phyloP scores from a whole-genome alignment of 2,329 filamentous ascomycete genomes.

The Lachnum nothofagi region DNA sequence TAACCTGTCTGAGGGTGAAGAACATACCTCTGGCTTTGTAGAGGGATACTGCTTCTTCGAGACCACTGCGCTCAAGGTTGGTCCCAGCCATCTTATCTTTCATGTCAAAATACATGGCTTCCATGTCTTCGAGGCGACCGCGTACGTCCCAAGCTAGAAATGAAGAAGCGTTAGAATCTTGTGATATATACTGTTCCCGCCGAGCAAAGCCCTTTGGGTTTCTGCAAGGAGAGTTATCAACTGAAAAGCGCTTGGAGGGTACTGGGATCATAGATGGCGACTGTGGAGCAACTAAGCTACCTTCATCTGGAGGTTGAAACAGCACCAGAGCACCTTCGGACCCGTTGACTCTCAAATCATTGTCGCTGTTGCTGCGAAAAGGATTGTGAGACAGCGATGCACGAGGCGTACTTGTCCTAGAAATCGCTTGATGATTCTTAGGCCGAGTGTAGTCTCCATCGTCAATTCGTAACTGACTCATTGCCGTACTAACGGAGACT shows the following conservation, averaged over 20 bases:
- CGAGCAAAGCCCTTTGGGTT: slow-evolving; percentile 36
- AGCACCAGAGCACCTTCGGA: slow-evolving; percentile 25
- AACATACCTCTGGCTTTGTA: slow-evolving; percentile 58
- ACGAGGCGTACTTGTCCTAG: slow-evolving; percentile 8
- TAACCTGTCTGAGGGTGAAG: background rate
- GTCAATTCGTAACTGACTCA: slow-evolving; percentile 32
- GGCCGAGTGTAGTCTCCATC: slow-evolving; percentile 12
- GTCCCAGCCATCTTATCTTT: slow-evolving; percentile 68
- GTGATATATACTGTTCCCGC: slow-evolving; percentile 57
- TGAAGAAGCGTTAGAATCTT: slow-evolving; percentile 64
- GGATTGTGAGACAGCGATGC: slow-evolving; percentile 17
- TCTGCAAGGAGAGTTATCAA: slow-evolving; percentile 34
- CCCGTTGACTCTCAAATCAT: slow-evolving; percentile 21
- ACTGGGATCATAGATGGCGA: slow-evolving; percentile 34
- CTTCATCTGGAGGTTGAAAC: slow-evolving; percentile 19
- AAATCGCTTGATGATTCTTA: slow-evolving; percentile 18
- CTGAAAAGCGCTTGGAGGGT: slow-evolving; percentile 26
- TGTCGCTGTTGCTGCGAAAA: slow-evolving; percentile 20
- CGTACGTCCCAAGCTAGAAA: slow-evolving; percentile 75
- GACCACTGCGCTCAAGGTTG: slow-evolving; percentile 59
- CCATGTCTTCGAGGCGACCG: slow-evolving; percentile 69
- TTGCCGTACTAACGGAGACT: slow-evolving; percentile 35
- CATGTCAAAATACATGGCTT: slow-evolving; percentile 66
- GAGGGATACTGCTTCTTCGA: slow-evolving; percentile 69
- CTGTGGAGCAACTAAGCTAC: slow-evolving; percentile 27